Evolutionary conservation across 2,329 filamentous ascomycete species (phyloP).

Genomic region (Fusarium concolor): DNA sequence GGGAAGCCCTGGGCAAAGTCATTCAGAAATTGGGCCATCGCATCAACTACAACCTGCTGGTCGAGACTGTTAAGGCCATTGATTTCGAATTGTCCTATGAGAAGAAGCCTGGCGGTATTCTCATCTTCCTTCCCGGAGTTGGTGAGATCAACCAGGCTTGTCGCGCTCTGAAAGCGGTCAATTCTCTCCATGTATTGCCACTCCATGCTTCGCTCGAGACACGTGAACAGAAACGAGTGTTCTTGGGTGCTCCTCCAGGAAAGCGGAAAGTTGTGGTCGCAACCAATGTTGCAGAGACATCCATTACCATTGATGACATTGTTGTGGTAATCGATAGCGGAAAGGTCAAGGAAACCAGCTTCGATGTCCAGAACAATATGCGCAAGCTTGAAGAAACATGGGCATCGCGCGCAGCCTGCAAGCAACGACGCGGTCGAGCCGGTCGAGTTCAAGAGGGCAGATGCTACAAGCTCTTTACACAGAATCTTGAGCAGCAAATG

Average conservation of each 20-base stretch:
- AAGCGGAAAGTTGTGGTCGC: constrained; percentile 93
- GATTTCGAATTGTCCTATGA: constrained; percentile 76
- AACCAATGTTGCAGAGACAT: constrained; percentile 97
- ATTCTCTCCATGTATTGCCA: constrained; percentile 79
- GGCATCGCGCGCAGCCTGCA: constrained; percentile 93
- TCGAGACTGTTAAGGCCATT: constrained; percentile 82
- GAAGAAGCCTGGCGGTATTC: constrained; percentile 79
- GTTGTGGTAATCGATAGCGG: constrained; percentile 96
- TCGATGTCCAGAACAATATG: constrained; percentile 92
- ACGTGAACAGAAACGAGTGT: constrained; percentile 87
- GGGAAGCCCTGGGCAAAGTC: constrained; percentile 72
- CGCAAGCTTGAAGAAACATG: constrained; percentile 93
- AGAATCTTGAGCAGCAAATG: constrained; percentile 88
- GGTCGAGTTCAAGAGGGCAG: constrained; percentile 90
- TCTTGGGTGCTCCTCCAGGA: constrained; percentile 77
- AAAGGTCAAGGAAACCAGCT: constrained; percentile 95
- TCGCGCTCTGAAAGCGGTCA: constrained; percentile 76
- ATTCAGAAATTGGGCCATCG: constrained; percentile 81
- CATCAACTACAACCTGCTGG: constrained; percentile 91
- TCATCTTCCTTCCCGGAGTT: constrained; percentile 95
- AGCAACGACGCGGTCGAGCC: constrained; percentile 91
- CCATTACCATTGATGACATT: constrained; percentile 98
- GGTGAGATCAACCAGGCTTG: constrained; percentile 89
- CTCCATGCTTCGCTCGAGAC: constrained; percentile 93
- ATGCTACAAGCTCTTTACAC: constrained; percentile 96